Evolutionary conservation across 202 grass and related monocot species (phyloP).

Genomic region (Alloteropsis angusta): DNA sequence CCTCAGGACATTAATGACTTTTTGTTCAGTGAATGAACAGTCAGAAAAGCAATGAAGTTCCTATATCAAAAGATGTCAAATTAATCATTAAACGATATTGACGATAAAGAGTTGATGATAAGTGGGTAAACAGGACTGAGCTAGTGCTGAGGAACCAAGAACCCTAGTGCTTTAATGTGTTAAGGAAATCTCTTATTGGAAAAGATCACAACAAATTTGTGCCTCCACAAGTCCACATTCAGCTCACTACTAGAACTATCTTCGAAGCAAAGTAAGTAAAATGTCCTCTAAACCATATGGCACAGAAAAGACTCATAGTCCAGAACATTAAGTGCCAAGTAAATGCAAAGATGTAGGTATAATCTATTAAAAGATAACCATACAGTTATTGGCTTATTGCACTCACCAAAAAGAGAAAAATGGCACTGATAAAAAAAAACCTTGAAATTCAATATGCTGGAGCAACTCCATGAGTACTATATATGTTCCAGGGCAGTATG

Average conservation of each 20-base stretch:
- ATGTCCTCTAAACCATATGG: background rate
- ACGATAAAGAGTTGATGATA: too few species aligned
- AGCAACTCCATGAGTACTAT: conserved; percentile 32
- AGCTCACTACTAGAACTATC: background rate
- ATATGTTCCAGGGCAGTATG: conserved; percentile 55
- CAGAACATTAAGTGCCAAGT: background rate
- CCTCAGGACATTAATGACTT: background rate
- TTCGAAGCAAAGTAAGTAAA: background rate
- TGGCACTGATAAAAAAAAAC: conserved; percentile 27
- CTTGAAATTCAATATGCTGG: conserved; percentile 1
- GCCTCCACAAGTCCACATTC: background rate
- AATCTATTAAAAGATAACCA: background rate
- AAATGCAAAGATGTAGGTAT: background rate
- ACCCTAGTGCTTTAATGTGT: background rate
- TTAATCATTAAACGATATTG: conserved; percentile 8
- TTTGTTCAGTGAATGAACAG: background rate
- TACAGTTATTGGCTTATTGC: background rate
- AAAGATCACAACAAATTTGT: background rate
- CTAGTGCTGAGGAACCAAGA: background rate
- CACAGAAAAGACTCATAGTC: background rate
- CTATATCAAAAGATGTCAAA: background rate
- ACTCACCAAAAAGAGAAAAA: conserved; percentile 32
- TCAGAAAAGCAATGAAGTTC: background rate
- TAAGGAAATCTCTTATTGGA: background rate
- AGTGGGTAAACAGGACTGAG: background rate